A percentile compares a stretch with the other conserved stretches of the same genome.
Conservation (phyloP, 2,329 filamentous ascomycete species). For the Graphium sp. region DNA sequence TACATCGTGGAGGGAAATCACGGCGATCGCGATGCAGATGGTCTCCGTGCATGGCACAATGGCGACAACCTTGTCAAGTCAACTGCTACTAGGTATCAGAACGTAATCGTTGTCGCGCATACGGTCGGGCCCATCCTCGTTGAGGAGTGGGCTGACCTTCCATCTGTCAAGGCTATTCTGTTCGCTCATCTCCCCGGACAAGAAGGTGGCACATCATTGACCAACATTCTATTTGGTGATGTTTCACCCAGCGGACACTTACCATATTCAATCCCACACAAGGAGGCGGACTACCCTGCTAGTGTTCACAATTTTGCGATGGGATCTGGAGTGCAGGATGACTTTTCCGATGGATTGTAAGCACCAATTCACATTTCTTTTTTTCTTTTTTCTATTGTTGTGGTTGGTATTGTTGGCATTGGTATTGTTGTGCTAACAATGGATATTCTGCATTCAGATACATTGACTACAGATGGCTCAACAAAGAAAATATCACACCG, state of each 20-base stretch:
- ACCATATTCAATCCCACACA: constrained; percentile 73
- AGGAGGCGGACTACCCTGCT: constrained; percentile 53
- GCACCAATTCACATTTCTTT: not conserved
- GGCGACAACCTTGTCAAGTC: constrained; percentile 60
- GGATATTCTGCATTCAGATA: constrained; percentile 21
- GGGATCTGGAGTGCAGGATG: constrained; percentile 49
- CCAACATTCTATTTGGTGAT: constrained; percentile 64
- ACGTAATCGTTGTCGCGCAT: constrained; percentile 71
- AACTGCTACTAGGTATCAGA: constrained; percentile 38
- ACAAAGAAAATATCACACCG: constrained; percentile 56
- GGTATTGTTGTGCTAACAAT: too few relatives aligned
- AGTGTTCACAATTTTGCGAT: constrained; percentile 17
- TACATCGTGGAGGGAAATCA: constrained; percentile 35
- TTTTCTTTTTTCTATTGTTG: too few relatives aligned
- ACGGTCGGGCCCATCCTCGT: constrained; percentile 70
- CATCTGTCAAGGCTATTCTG: constrained; percentile 62
- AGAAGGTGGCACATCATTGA: constrained; percentile 69
- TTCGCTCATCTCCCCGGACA: constrained; percentile 78
- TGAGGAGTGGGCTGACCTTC: constrained; percentile 64
- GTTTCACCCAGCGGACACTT: constrained; percentile 63
- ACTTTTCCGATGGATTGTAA: constrained; percentile 59
- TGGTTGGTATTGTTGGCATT: too few relatives aligned
- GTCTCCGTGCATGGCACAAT: constrained; percentile 50
- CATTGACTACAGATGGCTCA: constrained; percentile 82
- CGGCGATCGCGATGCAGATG: constrained; percentile 59